Base-by-base conservation (phyloP, 2,329 filamentous ascomycete species). In the Verticillium zaregamsianum region DNA sequence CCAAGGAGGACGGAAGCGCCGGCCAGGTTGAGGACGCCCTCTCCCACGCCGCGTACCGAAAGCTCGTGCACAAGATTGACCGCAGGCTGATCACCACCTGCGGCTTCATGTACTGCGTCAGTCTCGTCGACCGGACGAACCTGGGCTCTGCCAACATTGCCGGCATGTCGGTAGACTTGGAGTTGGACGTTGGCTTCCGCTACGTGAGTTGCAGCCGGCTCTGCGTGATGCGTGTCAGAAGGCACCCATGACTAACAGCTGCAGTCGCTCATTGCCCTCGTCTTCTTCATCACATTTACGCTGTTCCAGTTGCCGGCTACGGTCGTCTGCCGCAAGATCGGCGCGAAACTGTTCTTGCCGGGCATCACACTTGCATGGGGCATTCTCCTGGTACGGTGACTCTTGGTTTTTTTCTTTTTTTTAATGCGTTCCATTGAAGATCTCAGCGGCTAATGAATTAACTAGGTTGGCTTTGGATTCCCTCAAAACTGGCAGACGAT, bases 251-350 rank as follows among this genome's bases (percentile, higher is more conserved):
- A 52, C 45, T 55, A 17, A 15, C 32, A 14, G 5, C 28, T 2
- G 23, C 60, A 61, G 59, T 63, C 61, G 5, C 60, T 59, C 35
- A 40, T 60, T n/a, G 52, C 60, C 8, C 61, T 63, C 20, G 59
- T 63, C 28, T 63, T 69, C 55, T 69, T 69, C 64, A 54, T 64
- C 12, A 52, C 67, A 17, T 68, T 64, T 60, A 60, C 63, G 12
- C 17, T 67, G 8, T 66, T 67, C 31, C 65, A 69, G 40, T 64
- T 66, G 1, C 63, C 64, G 12, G 63, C 61, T 14, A 64, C 63
- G 3, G 58, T 68, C 4, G 32, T 68, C 28, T 56, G 49, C 35
- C 62, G 66, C 20, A 68, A 68, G 57, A 55, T 68, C 15, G 66
- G 67, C 17, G 60, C 67, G 6, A 56, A 60, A 23, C 25, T 61